Evolutionary conservation across 2,329 filamentous ascomycete species (phyloP).

Genomic region (Ceratocystis alfenasii): DNA sequence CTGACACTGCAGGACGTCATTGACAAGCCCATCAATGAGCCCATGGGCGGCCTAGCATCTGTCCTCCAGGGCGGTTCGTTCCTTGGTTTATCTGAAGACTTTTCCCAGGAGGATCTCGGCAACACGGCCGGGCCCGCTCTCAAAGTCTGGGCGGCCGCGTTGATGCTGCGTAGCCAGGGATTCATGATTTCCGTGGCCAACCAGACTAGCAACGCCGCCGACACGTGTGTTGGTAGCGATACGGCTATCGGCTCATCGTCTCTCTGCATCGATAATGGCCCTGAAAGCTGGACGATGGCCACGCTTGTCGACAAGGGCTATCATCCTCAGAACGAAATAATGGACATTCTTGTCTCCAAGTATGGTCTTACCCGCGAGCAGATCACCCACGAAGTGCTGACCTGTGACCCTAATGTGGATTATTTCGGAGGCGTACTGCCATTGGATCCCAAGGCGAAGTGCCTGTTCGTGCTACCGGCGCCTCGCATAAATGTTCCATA

Average conservation of each 20-base stretch:
- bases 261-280: constrained; percentile 15
- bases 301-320: constrained; percentile 17
- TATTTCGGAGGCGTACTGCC: constrained; percentile 13
- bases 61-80: constrained; percentile 21
- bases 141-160: constrained; percentile 16
- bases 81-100: constrained; percentile 21
- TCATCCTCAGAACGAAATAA: constrained; percentile 16
- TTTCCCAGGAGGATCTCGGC: constrained; percentile 22
- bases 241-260: constrained; percentile 14
- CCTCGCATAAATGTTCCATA: constrained; percentile 1
- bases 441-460: constrained; percentile 15
- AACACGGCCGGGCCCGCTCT: constrained; percentile 15
- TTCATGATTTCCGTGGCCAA: constrained; percentile 19
- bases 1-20: constrained; percentile 19
- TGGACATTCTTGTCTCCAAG: constrained; percentile 21
- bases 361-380: constrained; percentile 20
- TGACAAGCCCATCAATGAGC: constrained; percentile 20
- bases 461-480: constrained; percentile 16
- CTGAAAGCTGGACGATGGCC: constrained; percentile 11
- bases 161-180: constrained; percentile 20
- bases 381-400: constrained; percentile 9
- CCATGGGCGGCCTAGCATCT: constrained; percentile 18
- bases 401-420: constrained; percentile 17
- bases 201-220: constrained; percentile 1
- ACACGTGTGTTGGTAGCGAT: constrained; percentile 10